A percentile compares a stretch with the other conserved stretches of the same genome.
These are phyloP conservation scores for Jamesozyma piceae DNA, from an alignment of 805 yeast species.

Conservation along the genomic window DNA sequence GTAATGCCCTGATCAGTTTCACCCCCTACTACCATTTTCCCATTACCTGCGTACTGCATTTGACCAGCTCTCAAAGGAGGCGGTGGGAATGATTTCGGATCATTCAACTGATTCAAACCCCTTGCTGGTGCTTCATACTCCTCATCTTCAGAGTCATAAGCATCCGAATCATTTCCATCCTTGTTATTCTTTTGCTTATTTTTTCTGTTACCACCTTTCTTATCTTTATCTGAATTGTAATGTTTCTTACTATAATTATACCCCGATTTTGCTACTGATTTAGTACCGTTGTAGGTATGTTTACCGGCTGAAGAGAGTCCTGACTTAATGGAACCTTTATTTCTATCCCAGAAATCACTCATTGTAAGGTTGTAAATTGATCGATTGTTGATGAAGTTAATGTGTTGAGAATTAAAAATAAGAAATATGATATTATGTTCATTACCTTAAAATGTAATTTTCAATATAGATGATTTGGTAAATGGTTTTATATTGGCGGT, in stretches of 20 bases:
- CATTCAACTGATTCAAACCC: slow-evolving; percentile 6
- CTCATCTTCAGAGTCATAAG: slow-evolving; percentile 14
- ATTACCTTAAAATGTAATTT: no score
- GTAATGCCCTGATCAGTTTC: slow-evolving; percentile 1
- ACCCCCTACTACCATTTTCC: slow-evolving; percentile 6
- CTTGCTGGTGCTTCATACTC: slow-evolving; percentile 2
- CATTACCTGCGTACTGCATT: slow-evolving; percentile 23
- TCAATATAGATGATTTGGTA: no score
- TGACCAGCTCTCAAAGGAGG: slow-evolving; percentile 36
- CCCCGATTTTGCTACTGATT: slow-evolving; percentile 34
- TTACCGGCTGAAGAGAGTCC: slow-evolving; percentile 33
- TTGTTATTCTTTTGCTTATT: slow-evolving; percentile 10
- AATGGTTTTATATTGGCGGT: no score
- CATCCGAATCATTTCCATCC: slow-evolving; percentile 7
- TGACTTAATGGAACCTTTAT: slow-evolving; percentile 32
- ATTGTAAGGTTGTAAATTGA: no score
- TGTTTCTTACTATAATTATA: slow-evolving; percentile 33
- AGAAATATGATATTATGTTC: no score
- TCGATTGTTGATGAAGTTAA: no score
- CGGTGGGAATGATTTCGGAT: slow-evolving; percentile 27
- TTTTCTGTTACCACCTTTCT: slow-evolving; percentile 2
- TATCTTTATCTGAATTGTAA: slow-evolving; percentile 15
- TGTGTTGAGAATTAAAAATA: no score
- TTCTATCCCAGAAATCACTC: slow-evolving; percentile 35
- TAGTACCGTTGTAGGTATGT: slow-evolving; percentile 32